These are phyloP conservation scores for Vinca minor DNA, from an alignment of 257 asterid species.

Conservation along the genomic window DNA sequence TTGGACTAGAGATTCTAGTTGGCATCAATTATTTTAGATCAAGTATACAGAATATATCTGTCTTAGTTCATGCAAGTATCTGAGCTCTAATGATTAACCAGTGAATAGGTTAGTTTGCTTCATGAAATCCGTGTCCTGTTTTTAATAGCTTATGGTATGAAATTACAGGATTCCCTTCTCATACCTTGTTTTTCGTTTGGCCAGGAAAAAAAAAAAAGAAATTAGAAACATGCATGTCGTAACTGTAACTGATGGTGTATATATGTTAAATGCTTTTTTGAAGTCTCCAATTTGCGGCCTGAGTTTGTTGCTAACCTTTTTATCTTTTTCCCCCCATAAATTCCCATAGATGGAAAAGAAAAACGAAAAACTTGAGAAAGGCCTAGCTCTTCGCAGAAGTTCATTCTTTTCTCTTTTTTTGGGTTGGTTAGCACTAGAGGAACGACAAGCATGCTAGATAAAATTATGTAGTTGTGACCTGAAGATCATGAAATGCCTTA, in stretches of 20 bases:
- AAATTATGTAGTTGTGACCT: not conserved
- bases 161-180: too few species aligned
- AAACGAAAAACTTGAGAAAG: too few species aligned
- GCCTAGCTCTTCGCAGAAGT: too few species aligned
- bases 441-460: not conserved
- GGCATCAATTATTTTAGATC: not conserved
- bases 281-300: too few species aligned
- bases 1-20: not conserved
- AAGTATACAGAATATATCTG: not conserved
- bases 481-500: not conserved
- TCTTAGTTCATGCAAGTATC: not conserved
- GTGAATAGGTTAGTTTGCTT: not conserved
- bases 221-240: not conserved
- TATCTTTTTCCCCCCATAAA: too few species aligned
- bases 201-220: not conserved
- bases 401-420: too few species aligned
- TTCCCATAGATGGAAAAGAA: too few species aligned
- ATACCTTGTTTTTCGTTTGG: not conserved
- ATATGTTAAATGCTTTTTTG: too few species aligned
- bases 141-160: not conserved
- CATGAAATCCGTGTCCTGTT: not conserved
- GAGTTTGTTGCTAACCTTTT: too few species aligned
- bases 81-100: not conserved
- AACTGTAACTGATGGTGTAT: not conserved
- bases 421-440: too few species aligned